Evolutionary conservation across 2,329 filamentous ascomycete genomes (phyloP), one percentile per base, ranked within the genome.

Genomic region (Chaetomiaceae sp.): DNA sequence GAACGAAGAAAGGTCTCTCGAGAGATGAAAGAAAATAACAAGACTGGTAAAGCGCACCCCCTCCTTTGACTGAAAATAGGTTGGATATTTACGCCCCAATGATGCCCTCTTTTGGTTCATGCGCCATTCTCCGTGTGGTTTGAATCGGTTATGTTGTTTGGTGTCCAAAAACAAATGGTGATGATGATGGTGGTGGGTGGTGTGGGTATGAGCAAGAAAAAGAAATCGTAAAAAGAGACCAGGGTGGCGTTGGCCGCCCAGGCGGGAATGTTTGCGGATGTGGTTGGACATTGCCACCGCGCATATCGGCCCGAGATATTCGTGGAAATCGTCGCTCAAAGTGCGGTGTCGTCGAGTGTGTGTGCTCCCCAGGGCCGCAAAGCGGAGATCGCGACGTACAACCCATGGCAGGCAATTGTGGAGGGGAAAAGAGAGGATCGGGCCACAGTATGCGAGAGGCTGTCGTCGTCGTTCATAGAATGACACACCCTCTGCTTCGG

Each of bases 101-200:
- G 58, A 64, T 64, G 60, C 63, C 60, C 59, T 62, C 59, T 70
- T 67, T 69, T 67, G 64, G 60, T 68, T 69, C 66, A 66, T 72
- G 68, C 71, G 70, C 71, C 71, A 64, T 72, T 72, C 71, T 69
- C 71, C 70, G 63, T 61, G 59, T 66, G 63, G 63, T 64, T 64
- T 12, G 58, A 63, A 49, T 48, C 49, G 60, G 55, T 57, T 59
- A 59, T 59, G 53, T 58, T n/a, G 48, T 55, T 43, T 51, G 42
- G 51, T 47, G 22, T 29, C 29, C 42, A 51, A 37, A 53, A 42
- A 49, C 36, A 57, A 57, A 56, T 55, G 39, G 43, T 20, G 36
- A 48, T 6, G n/a, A 39, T 45, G 31, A 47, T 54, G 27, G 27
- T 31, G 27, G 27, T 31, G 27, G 14, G 9, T 7, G 27, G 9